These are phyloP conservation scores for Asclepias syriaca DNA, from an alignment of 257 asterid species.

Conservation along the genomic window DNA sequence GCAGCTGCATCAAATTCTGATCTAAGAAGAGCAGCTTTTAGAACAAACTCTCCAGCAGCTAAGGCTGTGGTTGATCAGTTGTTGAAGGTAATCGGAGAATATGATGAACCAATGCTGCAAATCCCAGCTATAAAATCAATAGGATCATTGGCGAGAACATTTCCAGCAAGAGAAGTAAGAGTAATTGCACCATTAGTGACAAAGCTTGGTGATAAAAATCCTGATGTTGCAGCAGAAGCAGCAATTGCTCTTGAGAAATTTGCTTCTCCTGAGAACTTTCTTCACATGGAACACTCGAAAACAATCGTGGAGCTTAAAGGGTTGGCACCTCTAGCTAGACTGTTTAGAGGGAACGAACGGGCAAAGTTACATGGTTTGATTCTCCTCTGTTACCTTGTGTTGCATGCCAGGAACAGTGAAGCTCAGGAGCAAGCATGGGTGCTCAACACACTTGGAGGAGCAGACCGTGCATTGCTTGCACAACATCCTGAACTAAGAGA, in stretches of 20 bases:
- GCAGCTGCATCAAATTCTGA: conserved; percentile 69
- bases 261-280: conserved; percentile 55
- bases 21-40: conserved; percentile 64
- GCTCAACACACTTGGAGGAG: conserved; percentile 50
- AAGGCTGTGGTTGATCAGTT: conserved; percentile 85
- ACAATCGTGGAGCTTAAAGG: conserved; percentile 63
- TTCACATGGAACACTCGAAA: conserved; percentile 55
- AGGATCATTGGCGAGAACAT: conserved; percentile 67
- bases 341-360: conserved; percentile 50
- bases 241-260: conserved; percentile 62
- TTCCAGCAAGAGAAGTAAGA: conserved; percentile 75
- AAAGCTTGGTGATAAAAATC: conserved; percentile 49
- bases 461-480: conserved; percentile 37
- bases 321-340: conserved; percentile 42
- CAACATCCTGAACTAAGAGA: conserved; percentile 61
- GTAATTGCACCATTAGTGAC: conserved; percentile 47
- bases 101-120: conserved; percentile 29
- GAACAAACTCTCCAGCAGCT: conserved; percentile 71
- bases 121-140: conserved; percentile 52
- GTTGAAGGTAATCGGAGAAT: conserved; percentile 48
- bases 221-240: conserved; percentile 59
- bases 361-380: conserved; percentile 45
- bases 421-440: conserved; percentile 61
- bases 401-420: conserved; percentile 61
- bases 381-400: conserved; percentile 65